Percentiles rank a stretch among this genome's conserved stretches.
phyloP scores from a whole-genome alignment of 2,329 filamentous ascomycete genomes.

The Elsinoe fawcettii region DNA sequence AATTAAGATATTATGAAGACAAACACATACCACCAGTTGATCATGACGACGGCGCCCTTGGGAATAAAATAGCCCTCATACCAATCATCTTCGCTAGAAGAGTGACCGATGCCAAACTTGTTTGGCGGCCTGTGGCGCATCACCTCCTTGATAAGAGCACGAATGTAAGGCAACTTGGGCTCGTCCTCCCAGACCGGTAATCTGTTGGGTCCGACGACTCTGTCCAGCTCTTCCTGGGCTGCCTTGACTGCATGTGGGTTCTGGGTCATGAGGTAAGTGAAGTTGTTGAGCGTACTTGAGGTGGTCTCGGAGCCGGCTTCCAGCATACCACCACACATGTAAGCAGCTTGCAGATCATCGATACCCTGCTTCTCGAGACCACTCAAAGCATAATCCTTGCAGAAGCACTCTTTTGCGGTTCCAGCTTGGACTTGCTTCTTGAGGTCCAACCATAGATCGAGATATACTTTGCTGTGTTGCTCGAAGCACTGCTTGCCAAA shows the following conservation, averaged over 20 bases:
- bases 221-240: constrained; percentile 29
- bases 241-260: constrained; percentile 26
- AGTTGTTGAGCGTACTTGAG: constrained; percentile 13
- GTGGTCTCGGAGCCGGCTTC: constrained; percentile 30
- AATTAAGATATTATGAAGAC: not conserved
- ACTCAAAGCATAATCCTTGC: constrained; percentile 30
- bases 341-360: constrained; percentile 30
- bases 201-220: constrained; percentile 24
- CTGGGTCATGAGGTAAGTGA: constrained; percentile 23
- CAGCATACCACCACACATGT: constrained; percentile 22
- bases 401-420: constrained; percentile 28
- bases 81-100: constrained; percentile 30
- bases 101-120: constrained; percentile 35
- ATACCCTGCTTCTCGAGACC: constrained; percentile 28
- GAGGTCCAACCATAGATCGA: constrained; percentile 29
- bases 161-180: constrained; percentile 44
- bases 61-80: constrained; percentile 33
- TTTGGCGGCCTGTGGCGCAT: constrained; percentile 48
- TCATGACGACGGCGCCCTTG: constrained; percentile 27
- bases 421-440: constrained; percentile 28
- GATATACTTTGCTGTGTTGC: constrained; percentile 28
- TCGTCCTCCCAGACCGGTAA: constrained; percentile 25
- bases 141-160: constrained; percentile 52
- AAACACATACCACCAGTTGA: constrained; percentile 29
- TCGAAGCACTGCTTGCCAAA: constrained; percentile 25